These are phyloP conservation scores for Fusarium siculi DNA, from an alignment of 2,329 filamentous ascomycete species.

Conservation along the genomic window DNA sequence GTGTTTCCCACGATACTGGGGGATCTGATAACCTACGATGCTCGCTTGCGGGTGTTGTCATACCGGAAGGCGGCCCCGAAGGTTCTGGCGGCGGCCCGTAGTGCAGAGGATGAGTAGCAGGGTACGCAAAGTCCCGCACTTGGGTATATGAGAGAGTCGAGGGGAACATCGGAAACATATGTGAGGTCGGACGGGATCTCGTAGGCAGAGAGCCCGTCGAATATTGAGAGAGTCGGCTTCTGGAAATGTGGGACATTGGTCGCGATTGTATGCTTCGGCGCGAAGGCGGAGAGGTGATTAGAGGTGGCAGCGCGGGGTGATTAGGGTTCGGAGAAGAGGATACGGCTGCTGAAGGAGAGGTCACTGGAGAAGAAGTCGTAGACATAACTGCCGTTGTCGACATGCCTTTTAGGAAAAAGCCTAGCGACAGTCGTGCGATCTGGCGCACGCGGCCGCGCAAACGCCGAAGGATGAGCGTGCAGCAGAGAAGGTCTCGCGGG, in stretches of 20 bases:
- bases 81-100: conserved; percentile 89
- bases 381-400: conserved; percentile 65
- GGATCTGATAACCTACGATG: conserved; percentile 84
- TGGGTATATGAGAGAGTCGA: conserved; percentile 89
- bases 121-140: conserved; percentile 96
- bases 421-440: conserved; percentile 45
- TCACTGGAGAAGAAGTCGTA: conserved; percentile 64
- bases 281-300: conserved; percentile 66
- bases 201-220: conserved; percentile 75
- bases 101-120: conserved; percentile 83
- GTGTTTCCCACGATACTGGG: conserved; percentile 78
- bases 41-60: conserved; percentile 88
- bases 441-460: conserved; percentile 46
- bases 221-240: conserved; percentile 85
- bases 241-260: conserved; percentile 81
- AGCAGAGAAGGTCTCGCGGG: conserved; percentile 34
- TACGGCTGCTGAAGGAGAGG: conserved; percentile 62
- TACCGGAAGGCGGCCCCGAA: conserved; percentile 75
- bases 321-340: conserved; percentile 60
- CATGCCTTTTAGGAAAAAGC: conserved; percentile 44
- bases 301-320: conserved; percentile 65
- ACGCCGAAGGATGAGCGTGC: conserved; percentile 36
- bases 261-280: conserved; percentile 70
- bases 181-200: conserved; percentile 82
- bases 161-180: conserved; percentile 83